Base-by-base conservation (phyloP, 78 protist species). In the Dictyostelium brefeldianum region DNA sequence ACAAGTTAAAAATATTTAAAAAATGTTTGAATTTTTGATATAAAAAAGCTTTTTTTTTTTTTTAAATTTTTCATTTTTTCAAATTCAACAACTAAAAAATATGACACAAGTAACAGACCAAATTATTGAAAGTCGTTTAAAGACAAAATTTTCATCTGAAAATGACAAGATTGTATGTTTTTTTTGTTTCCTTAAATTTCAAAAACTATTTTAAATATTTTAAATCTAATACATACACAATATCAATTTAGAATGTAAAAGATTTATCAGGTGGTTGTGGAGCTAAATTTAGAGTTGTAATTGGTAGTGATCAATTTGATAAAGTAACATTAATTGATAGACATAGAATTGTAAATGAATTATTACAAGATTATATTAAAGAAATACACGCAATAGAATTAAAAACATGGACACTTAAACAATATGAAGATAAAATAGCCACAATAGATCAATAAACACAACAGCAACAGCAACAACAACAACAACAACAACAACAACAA, bases 331-430 rank as follows among this genome's bases (percentile, higher is more conserved):
- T 89, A 14, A 43, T 96, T 18, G 91, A 96, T 10, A 89, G 98
- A 59, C 98, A 96, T 56, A 83, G 98, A 62, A 53, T 59, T 36
- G 98, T 91, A 8, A 89, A 96, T 79, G 95, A 83, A 11, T 5
- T 79, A 36, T 59, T 59, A 59, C 22, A 65, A 71, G 90, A 83
- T 51, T 50, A 67, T 4, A 83, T 83, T 64, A 51, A 51, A 12
- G 67, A 83, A 7, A 83, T 83, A 22, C 90, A 83, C n/a, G 90
- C 90, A 67, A 27, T 83, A 5, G 29, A 73, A 6, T 46, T 69
- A 12, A 83, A 83, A 25, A 71, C 90, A 17, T 83, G 90, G 90
- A 83, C 90, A 22, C 50, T 50, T n/a, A 71, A 67, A 31, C 90
- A 83, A 71, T 83, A 83, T 25, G 71, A 83, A 22, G 90, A 83